These are phyloP conservation scores for Candida tropicalis DNA, from an alignment of 1,139 yeast species.

Conservation along the genomic window DNA sequence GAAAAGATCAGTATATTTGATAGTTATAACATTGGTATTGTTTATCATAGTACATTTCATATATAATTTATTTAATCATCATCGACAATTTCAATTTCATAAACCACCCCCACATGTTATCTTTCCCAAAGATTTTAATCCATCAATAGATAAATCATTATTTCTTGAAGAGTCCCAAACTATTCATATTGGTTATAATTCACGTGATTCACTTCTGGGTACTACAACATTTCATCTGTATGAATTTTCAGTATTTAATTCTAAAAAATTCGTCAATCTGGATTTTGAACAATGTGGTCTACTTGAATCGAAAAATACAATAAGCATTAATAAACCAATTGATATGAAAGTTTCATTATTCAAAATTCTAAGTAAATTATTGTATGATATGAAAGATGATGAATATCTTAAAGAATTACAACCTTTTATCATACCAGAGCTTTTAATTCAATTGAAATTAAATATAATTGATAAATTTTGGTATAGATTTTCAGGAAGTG, in stretches of 20 bases:
- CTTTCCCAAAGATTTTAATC: neutral
- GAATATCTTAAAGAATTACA: slow-evolving; percentile 28
- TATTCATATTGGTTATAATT: neutral
- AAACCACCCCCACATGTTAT: neutral
- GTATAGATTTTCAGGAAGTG: slow-evolving; percentile 42
- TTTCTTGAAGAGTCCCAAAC: neutral
- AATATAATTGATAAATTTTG: slow-evolving; percentile 34
- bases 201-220: neutral
- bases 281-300: slow-evolving; percentile 21
- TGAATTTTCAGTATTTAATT: slow-evolving; percentile 22
- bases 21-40: neutral
- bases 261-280: slow-evolving; percentile 19
- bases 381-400: slow-evolving; percentile 19
- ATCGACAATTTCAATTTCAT: neutral
- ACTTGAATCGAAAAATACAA: slow-evolving; percentile 14
- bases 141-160: neutral
- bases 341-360: slow-evolving; percentile 24
- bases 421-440: slow-evolving; percentile 28
- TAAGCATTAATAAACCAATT: slow-evolving; percentile 23
- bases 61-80: neutral
- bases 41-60: neutral
- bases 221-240: neutral
- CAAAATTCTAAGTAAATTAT: slow-evolving; percentile 21
- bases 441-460: slow-evolving; percentile 27
- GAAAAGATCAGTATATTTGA: neutral